These are phyloP conservation scores for Raphanus hybrid DNA, from an alignment of 441 rosid species.

Conservation along the genomic window DNA sequence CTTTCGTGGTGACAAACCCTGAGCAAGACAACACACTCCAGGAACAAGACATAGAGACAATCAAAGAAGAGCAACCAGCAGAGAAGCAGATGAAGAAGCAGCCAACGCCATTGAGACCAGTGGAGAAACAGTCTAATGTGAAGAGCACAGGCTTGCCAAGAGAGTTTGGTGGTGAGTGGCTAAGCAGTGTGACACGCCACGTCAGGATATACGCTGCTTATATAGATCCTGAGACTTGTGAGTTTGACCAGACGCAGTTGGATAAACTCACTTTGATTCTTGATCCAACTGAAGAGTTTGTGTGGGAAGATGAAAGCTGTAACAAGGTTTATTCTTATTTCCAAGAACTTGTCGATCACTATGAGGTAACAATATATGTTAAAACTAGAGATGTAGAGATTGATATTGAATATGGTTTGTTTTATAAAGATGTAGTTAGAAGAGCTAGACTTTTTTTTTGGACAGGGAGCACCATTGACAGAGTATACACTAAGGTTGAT, in stretches of 20 bases:
- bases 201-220: constrained; percentile 94
- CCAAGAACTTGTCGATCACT: constrained; percentile 98
- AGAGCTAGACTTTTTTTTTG: not conserved
- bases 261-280: constrained; percentile 92
- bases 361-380: constrained; percentile 62
- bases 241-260: constrained; percentile 87
- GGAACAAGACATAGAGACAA: constrained; percentile 46
- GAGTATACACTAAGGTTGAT: constrained; percentile 90
- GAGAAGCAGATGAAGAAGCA: constrained; percentile 46
- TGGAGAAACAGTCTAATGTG: constrained; percentile 77
- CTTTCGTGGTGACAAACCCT: constrained; percentile 26
- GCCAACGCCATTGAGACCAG: constrained; percentile 69
- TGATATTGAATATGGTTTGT: not conserved
- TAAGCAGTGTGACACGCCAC: constrained; percentile 84
- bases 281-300: constrained; percentile 83
- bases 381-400: not conserved
- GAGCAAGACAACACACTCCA: constrained; percentile 34
- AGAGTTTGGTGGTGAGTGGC: constrained; percentile 91
- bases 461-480: constrained; percentile 91
- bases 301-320: constrained; percentile 79
- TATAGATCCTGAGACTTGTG: constrained; percentile 86
- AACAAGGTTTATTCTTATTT: constrained; percentile 72
- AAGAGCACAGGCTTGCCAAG: constrained; percentile 74
- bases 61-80: constrained; percentile 43
- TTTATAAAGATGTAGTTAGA: not conserved